Conservation (phyloP, 2,329 filamentous ascomycete genomes). For the Apiospora pterosperma region DNA sequence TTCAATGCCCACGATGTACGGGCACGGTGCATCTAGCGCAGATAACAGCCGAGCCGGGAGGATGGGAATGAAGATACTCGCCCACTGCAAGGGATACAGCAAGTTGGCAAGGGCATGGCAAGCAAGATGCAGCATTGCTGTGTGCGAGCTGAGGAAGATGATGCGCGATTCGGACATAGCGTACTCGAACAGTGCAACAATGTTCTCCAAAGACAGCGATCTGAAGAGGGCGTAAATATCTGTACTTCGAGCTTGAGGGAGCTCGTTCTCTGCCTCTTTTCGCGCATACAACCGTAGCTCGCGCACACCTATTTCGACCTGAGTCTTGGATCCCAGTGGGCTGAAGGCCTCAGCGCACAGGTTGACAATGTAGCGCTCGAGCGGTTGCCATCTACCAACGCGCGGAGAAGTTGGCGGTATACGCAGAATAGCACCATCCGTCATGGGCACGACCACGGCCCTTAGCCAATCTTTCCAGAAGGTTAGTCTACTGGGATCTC, state of each 20-base stretch:
- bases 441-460: slow-evolving; percentile 93
- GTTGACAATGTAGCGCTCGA: slow-evolving; percentile 96
- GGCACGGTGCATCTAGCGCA: slow-evolving; percentile 89
- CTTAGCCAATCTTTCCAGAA: slow-evolving; percentile 99
- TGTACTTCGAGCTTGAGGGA: slow-evolving; percentile 85
- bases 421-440: slow-evolving; percentile 75
- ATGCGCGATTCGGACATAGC: slow-evolving; percentile 90
- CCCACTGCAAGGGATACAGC: slow-evolving; percentile 88
- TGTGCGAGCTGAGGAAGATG: slow-evolving; percentile 92
- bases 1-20: slow-evolving; percentile 96
- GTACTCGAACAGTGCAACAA: slow-evolving; percentile 90
- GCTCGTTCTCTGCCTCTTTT: slow-evolving; percentile 88
- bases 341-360: slow-evolving; percentile 92
- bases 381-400: slow-evolving; percentile 90
- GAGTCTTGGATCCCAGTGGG: slow-evolving; percentile 88
- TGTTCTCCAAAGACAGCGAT: slow-evolving; percentile 84
- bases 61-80: slow-evolving; percentile 89
- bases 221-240: slow-evolving; percentile 93
- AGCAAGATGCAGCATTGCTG: slow-evolving; percentile 91
- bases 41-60: slow-evolving; percentile 84
- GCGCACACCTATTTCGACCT: slow-evolving; percentile 86
- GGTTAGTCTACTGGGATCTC: slow-evolving; percentile 75
- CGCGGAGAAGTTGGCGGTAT: slow-evolving; percentile 86
- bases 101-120: slow-evolving; percentile 83
- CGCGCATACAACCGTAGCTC: slow-evolving; percentile 90